Evolutionary conservation across 805 yeast genomes (phyloP).

Genomic region (Candida nemodendra): DNA sequence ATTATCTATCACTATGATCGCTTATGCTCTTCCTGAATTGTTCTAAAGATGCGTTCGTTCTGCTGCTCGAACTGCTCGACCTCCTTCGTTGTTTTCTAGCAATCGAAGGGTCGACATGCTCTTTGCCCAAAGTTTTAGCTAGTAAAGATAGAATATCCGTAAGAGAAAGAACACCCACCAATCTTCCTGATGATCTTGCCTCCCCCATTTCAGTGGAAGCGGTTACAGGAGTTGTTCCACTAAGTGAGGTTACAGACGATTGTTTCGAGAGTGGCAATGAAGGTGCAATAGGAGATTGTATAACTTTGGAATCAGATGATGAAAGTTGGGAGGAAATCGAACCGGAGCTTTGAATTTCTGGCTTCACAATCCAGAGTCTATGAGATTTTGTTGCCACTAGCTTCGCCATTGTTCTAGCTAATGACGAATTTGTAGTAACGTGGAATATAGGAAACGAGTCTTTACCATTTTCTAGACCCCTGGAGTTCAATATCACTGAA

Average conservation of each 20-base stretch:
- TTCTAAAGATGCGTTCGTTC: slow-evolving; percentile 38
- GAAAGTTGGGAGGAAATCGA: slow-evolving; percentile 16
- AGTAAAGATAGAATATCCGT: slow-evolving; percentile 85
- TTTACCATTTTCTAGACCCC: slow-evolving; percentile 92
- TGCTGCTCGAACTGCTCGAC: slow-evolving; percentile 42
- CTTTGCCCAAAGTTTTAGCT: slow-evolving; percentile 71
- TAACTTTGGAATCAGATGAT: slow-evolving; percentile 14
- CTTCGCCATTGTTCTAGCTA: slow-evolving; percentile 90
- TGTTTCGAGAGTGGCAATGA: slow-evolving; percentile 17
- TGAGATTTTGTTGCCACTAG: slow-evolving; percentile 94
- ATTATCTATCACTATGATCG: slow-evolving; percentile 32
- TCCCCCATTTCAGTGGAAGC: slow-evolving; percentile 27
- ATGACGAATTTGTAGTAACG: slow-evolving; percentile 72
- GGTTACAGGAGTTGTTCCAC: slow-evolving; percentile 7
- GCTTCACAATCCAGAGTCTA: slow-evolving; percentile 81
- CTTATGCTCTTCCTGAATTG: slow-evolving; percentile 44
- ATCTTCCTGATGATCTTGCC: slow-evolving; percentile 66
- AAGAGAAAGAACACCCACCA: slow-evolving; percentile 87
- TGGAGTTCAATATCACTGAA: slow-evolving; percentile 76
- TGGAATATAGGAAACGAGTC: slow-evolving; percentile 97
- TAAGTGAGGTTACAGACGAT: slow-evolving; percentile 6
- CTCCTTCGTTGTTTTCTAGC: slow-evolving; percentile 90
- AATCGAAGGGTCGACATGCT: slow-evolving; percentile 71
- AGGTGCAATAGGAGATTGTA: slow-evolving; percentile 13
- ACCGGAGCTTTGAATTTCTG: slow-evolving; percentile 28